Evolutionary conservation across 371 early-diverging fungal genomes (phyloP).

Genomic region (Mortierella sp.): DNA sequence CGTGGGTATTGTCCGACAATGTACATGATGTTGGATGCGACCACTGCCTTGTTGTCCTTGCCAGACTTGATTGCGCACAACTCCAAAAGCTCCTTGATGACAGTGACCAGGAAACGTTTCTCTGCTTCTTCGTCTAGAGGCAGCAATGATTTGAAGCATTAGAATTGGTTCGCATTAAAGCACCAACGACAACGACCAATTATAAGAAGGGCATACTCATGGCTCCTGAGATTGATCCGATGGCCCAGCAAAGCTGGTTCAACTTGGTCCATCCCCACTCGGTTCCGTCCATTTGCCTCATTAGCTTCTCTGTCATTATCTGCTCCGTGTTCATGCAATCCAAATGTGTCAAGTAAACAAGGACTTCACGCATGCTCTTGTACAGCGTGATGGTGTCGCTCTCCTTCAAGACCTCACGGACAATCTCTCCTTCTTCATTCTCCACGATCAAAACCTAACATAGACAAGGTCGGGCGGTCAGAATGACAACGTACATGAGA

Average conservation of each 20-base stretch:
- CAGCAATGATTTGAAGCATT: neutral
- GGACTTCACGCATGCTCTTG: constrained; percentile 98
- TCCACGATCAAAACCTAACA: constrained; percentile 94
- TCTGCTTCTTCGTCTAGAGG: constrained; percentile 87
- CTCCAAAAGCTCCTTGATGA: constrained; percentile 96
- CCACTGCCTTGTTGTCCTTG: constrained; percentile 99
- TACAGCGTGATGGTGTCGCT: constrained; percentile 98
- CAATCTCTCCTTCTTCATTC: constrained; percentile 99
- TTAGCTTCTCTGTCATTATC: constrained; percentile 94
- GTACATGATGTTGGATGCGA: constrained; percentile 99
- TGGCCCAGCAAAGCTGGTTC: constrained; percentile 99
- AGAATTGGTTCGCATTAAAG: too few relatives aligned
- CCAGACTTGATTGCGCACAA: constrained; percentile 95
- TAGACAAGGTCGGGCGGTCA: neutral
- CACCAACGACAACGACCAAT: too few relatives aligned
- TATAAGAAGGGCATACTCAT: constrained; percentile 66
- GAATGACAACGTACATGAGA: too few relatives aligned
- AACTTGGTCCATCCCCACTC: constrained; percentile 98
- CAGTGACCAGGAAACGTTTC: constrained; percentile 96
- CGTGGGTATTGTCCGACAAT: constrained; percentile 99
- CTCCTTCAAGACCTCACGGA: constrained; percentile 98
- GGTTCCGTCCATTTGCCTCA: constrained; percentile 90
- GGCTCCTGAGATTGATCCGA: constrained; percentile 98
- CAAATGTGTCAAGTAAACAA: constrained; percentile 96
- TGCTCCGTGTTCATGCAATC: constrained; percentile 92